Evolutionary conservation across 129 eudicot genomes (phyloP), one percentile per base, ranked within the genome.

Genomic region (Pittosporum tobira): DNA sequence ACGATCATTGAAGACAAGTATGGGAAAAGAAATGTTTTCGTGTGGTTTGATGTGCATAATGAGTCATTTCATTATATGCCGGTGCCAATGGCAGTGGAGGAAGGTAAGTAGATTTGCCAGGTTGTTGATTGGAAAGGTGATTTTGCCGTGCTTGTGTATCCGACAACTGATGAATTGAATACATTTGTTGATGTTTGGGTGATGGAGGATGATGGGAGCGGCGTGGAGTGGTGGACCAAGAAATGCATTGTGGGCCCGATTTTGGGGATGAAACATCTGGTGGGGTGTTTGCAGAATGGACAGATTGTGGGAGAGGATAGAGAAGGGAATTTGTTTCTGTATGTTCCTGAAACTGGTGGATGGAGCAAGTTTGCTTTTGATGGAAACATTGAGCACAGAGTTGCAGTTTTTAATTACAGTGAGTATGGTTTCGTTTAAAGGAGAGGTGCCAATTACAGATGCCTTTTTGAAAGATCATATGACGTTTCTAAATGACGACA

Each of bases 21-120:
- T 21, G 55, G 55, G 4, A 4, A 2, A 18, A 21, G 55, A 2
- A 10, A 23, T 7, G 55, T 23, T 21, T 23, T 50, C 11, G 55
- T 50, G 55, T 50, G 29, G 15, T 50, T 50, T 50, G 55, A 50
- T 50, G 55, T 50, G 55, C 28, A 10, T 7, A 50, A 23, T 20
- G 55, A 23, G 9, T 0, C 27, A 15, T 0, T 27, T 52, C 14
- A 13, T 4, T 5, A 25, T 3, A 6, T 52, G 58, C 26, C 26
- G 20, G 9, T 3, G 25, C 58, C 37, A 10, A 9, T 27, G n/a
- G 12, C 13, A 9, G 16, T 14, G 10, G 26, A 2, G 5, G 19
- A 12, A 8, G 19, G 36, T 13, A 15, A 1, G 45, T 40, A 2
- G 9, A 3, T 2, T 5, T 3, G 6, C 5, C 18, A 22, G 6